These are phyloP conservation scores for Capronia epimyces DNA, from an alignment of 2,329 filamentous ascomycete species.

Conservation along the genomic window DNA sequence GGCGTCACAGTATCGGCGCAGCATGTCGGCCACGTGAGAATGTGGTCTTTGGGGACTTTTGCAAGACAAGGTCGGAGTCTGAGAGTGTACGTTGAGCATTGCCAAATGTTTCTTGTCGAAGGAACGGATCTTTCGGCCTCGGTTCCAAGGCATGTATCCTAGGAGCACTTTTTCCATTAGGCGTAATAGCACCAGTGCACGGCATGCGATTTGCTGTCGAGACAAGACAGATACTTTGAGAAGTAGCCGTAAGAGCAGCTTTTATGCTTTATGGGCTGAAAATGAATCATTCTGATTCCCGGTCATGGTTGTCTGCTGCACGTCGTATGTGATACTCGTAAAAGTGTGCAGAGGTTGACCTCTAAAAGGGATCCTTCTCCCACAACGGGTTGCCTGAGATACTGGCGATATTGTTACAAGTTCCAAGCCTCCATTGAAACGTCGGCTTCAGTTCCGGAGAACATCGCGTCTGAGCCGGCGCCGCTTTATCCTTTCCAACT, in stretches of 20 bases:
- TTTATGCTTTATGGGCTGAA: conserved; percentile 3
- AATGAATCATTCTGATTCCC: not conserved
- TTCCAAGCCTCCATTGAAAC: too few relatives aligned
- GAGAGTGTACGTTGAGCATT: not conserved
- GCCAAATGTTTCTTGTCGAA: not conserved
- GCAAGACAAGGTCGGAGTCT: conserved; percentile 2
- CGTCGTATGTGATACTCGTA: too few relatives aligned
- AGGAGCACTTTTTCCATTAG: not conserved
- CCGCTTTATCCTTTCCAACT: too few relatives aligned
- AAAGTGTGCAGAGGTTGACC: too few relatives aligned
- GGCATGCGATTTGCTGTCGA: not conserved
- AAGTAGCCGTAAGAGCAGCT: not conserved
- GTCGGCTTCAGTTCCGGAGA: too few relatives aligned
- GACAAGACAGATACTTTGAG: not conserved
- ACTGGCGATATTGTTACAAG: too few relatives aligned
- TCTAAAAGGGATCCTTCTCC: too few relatives aligned
- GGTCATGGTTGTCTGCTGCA: not conserved
- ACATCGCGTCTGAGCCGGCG: too few relatives aligned
- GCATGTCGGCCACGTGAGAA: conserved; percentile 14
- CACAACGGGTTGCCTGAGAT: too few relatives aligned
- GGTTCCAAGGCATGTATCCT: not conserved
- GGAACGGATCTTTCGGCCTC: not conserved
- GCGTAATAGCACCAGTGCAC: not conserved
- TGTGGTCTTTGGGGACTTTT: conserved; percentile 1
- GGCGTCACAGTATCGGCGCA: conserved; percentile 13